Percentiles rank a stretch among this genome's conserved stretches.
phyloP scores from a whole-genome alignment of 192 early-diverging fungal genomes.

The Mortierella antarctica region DNA sequence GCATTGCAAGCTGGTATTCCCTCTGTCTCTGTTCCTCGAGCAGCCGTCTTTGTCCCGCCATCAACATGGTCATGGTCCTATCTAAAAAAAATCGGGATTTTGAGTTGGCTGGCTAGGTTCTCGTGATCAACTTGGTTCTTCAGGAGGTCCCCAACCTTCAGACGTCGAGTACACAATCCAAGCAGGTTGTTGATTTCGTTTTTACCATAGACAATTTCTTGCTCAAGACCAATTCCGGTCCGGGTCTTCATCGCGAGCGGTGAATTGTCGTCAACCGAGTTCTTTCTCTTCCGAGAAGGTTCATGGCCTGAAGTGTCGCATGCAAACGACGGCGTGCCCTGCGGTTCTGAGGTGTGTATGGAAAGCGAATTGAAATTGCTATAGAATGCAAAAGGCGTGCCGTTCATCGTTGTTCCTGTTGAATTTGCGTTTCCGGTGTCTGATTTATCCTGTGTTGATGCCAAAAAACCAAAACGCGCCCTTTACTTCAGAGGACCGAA shows the following conservation, averaged over 20 bases:
- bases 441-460: not conserved
- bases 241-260: constrained; percentile 45
- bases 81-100: constrained; percentile 3
- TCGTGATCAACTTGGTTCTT: no score
- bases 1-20: constrained; percentile 5
- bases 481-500: not conserved
- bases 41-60: constrained; percentile 34
- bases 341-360: constrained; percentile 9
- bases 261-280: constrained; percentile 40
- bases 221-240: constrained; percentile 40
- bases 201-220: constrained; percentile 51
- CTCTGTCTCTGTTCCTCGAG: constrained; percentile 23
- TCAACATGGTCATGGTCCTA: constrained; percentile 46
- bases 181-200: no score
- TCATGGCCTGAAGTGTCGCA: not conserved
- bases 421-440: not conserved
- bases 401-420: constrained; percentile 8
- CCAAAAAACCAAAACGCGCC: not conserved
- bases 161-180: not conserved
- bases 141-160: not conserved
- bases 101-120: no score
- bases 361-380: constrained; percentile 7
- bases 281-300: constrained; percentile 33
- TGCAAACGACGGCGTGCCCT: not conserved
- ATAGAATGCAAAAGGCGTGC: constrained; percentile 21